Evolutionary conservation across 1,284 basidiomycete genomes (phyloP), one percentile per base, ranked within the genome.

Genomic region (Phlebopus sp.): DNA sequence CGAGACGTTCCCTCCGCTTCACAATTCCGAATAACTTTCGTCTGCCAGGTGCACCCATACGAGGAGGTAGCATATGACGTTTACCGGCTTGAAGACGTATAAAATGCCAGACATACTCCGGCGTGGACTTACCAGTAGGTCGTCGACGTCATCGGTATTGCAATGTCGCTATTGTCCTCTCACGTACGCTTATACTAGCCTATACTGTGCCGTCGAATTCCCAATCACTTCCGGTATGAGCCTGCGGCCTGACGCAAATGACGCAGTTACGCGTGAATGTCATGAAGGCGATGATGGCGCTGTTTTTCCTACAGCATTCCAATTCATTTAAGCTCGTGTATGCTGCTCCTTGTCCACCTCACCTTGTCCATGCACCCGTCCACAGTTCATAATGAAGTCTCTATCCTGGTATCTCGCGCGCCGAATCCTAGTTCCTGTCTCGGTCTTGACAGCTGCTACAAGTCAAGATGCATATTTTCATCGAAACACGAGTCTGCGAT

Each of bases 21-120:
- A 37, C 14, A 15, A 10, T 29, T 27, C 8, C 32, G 25, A 7
- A 6, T 17, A 15, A 25, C 37, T 3, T 31, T 14, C 19, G 37
- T 10, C 10, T 18, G 36, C 48, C 44, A 57, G 50, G 68, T 74
- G 8, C 79, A 81, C 60, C 78, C 77, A 13, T 81, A 81, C 54
- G 78, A 81, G 61, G 74, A 79, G 58, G 76, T 79, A 44, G 76
- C 74, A 5, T 80, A 77, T 50, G 77, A 80, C 53, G 74, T 82
- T 4, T 77, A 80, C 59, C 74, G 69, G 34, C 57, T 77, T 3
- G 74, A 79, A 59, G 69, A 73, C 46, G 63, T 76, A 46, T 76
- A 32, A 49, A 15, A 29, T 35, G 11, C n/a, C 31, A 47, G 14
- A 9, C 34, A 10, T 14, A 29, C 10, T n/a, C 10, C 2, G 27